Conservation (phyloP, 768 basidiomycete genomes). For the Xerocomus brunneocitrinus region DNA sequence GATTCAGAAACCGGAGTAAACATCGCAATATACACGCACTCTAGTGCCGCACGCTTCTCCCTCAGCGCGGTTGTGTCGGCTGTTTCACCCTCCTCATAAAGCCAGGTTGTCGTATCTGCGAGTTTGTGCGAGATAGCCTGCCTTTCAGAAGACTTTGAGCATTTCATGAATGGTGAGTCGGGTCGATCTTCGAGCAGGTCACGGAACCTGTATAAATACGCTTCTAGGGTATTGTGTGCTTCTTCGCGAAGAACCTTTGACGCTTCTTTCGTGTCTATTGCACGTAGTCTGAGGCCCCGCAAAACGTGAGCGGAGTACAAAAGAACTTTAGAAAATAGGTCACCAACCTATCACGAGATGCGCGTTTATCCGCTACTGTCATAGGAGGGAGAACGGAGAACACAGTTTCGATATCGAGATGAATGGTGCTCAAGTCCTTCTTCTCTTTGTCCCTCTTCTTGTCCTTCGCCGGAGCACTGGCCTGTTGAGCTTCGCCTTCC, state of each 20-base stretch:
- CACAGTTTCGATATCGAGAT: constrained; percentile 57
- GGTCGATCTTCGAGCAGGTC: constrained; percentile 69
- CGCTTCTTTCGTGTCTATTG: constrained; percentile 72
- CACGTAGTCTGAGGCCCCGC: constrained; percentile 55
- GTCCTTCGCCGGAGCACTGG: constrained; percentile 29
- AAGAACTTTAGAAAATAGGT: background rate
- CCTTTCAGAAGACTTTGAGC: constrained; percentile 72
- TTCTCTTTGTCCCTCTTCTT: constrained; percentile 36
- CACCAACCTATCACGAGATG: constrained; percentile 65
- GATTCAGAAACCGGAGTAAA: constrained; percentile 2
- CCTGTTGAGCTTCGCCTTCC: constrained; percentile 30
- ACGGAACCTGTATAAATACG: constrained; percentile 87
- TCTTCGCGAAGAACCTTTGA: constrained; percentile 80
- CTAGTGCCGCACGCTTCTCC: constrained; percentile 72
- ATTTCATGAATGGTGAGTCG: constrained; percentile 78
- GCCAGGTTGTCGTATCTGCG: constrained; percentile 76
- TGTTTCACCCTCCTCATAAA: constrained; percentile 76
- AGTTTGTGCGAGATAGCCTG: constrained; percentile 59
- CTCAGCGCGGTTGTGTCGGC: constrained; percentile 74
- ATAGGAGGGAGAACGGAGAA: constrained; percentile 69
- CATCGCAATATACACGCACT: constrained; percentile 49
- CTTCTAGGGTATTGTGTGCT: constrained; percentile 85
- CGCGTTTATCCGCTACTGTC: constrained; percentile 71
- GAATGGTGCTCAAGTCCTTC: constrained; percentile 53
- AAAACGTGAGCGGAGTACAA: constrained; percentile 2